phyloP scores from a whole-genome alignment of 495 filamentous ascomycete species.

The Penicillium lividum region DNA sequence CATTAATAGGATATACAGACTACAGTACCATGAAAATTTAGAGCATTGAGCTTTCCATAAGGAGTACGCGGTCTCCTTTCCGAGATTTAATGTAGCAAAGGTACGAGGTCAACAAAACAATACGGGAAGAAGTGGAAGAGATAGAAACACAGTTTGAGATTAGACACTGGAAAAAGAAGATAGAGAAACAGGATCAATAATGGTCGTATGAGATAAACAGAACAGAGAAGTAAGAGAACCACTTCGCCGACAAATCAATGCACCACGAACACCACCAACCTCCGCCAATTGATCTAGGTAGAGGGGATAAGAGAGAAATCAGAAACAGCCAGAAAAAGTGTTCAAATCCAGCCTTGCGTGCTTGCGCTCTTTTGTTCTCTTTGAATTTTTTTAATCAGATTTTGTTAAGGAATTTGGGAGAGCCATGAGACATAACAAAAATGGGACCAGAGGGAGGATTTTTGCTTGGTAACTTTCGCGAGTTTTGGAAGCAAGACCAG shows the following conservation, averaged over 20 bases:
- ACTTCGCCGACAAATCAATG: slow-evolving; percentile 38
- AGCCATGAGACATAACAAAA: slow-evolving; percentile 9
- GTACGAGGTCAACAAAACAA: not conserved
- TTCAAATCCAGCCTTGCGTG: slow-evolving; percentile 37
- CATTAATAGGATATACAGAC: not conserved
- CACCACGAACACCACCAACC: slow-evolving; percentile 50
- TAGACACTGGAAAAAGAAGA: slow-evolving; percentile 24
- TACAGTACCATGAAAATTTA: not conserved
- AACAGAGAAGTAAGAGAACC: slow-evolving; percentile 27
- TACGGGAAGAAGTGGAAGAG: not conserved
- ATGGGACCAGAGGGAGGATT: not conserved
- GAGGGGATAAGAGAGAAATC: slow-evolving; percentile 38
- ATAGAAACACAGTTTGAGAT: slow-evolving; percentile 21
- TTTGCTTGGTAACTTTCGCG: not conserved
- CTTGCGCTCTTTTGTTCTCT: slow-evolving; percentile 39
- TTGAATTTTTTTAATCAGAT: slow-evolving; percentile 22
- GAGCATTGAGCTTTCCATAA: not conserved
- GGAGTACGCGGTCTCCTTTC: not conserved
- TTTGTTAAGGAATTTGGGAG: slow-evolving; percentile 19
- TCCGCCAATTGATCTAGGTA: slow-evolving; percentile 43
- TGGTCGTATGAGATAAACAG: slow-evolving; percentile 26
- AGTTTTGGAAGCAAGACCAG: slow-evolving; percentile 7
- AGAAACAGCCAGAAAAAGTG: slow-evolving; percentile 32
- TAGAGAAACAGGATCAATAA: slow-evolving; percentile 18
- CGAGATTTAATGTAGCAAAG: not conserved